Base-by-base conservation (phyloP, 106 monocot species). In the Dioscorea alata region DNA sequence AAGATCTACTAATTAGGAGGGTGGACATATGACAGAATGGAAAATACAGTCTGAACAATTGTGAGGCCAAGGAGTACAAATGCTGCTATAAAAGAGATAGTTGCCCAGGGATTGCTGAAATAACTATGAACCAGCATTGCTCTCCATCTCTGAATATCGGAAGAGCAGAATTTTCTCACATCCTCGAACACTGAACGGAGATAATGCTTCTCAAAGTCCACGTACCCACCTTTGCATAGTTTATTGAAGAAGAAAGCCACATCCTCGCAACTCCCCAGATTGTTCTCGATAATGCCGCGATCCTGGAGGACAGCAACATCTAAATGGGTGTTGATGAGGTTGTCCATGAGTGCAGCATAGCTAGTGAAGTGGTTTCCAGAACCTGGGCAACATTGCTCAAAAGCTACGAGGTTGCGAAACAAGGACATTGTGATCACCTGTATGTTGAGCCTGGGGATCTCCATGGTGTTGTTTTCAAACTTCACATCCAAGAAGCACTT, bases 351-450 rank as follows among this genome's bases (percentile, higher is more conserved):
- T 62, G 82, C 75, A 4, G 79, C 82, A 61, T 93, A 93, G 48
- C 86, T 81, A 10, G 93, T 93, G 19, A 93, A 82, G 60, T 81
- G 75, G 48, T 81, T 83, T 57, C 62, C 61, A 28, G 49, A 61
- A 21, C 86, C 77, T 70, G 76, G 51, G 62, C 86, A 81, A 73
- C 93, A 89, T 70, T 89, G 93, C 84, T 93, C 92, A 76, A 86
- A 90, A 4, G 89, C 93, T 60, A 94, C 90, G 66, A 94, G 89
- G 67, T 89, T 89, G 4, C 86, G 79, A 67, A 89, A 94, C 4
- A 86, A 50, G 0, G 89, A 84, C 18, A 80, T 86, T 22, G 86
- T 90, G 17, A 82, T 82, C 24, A 86, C 89, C 68, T 87, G 84
- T 65, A 94, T 82, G 8, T 82, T 64, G 18, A 94, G 61, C 0